Conservation (phyloP, 495 filamentous ascomycete species). For the Neurospora hispaniola region DNA sequence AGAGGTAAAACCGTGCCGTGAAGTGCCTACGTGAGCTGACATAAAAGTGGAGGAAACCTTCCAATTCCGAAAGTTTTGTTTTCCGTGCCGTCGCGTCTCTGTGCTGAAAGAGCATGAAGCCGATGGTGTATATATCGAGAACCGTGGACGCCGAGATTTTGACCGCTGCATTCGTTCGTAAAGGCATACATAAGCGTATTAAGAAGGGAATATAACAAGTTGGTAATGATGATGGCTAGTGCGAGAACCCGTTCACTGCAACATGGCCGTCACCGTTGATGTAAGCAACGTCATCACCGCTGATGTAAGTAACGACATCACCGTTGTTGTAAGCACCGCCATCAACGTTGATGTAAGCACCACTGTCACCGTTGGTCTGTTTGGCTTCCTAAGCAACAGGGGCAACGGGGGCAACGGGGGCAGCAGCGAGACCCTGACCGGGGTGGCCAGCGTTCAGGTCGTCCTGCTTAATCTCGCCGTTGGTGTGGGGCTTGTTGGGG, state of each 20-base stretch:
- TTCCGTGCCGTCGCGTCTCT: not conserved
- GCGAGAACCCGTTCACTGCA: not conserved
- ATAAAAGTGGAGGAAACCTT: not conserved
- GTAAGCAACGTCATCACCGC: not conserved
- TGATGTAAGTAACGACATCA: not conserved
- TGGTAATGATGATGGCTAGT: not conserved
- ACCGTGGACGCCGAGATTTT: not conserved
- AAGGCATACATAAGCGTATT: not conserved
- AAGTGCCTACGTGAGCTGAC: not conserved
- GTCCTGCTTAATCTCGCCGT: constrained; percentile 35
- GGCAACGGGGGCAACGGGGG: constrained; percentile 16
- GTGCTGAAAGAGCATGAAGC: not conserved
- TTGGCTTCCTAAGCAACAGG: constrained; percentile 27
- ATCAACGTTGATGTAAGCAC: not conserved
- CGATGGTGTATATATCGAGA: not conserved
- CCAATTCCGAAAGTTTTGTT: not conserved
- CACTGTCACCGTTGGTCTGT: not conserved
- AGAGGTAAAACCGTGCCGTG: not conserved
- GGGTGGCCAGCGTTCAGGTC: constrained; percentile 12
- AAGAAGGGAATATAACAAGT: not conserved
- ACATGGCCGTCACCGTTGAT: not conserved
- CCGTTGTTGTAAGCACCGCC: not conserved
- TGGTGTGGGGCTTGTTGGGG: constrained; percentile 47
- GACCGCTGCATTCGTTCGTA: not conserved
- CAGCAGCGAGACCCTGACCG: constrained; percentile 10